Percentiles rank a stretch among this genome's conserved stretches.
These are phyloP conservation scores for Dactylonectria macrodidyma DNA, from an alignment of 2,329 filamentous ascomycete species.

Conservation along the genomic window DNA sequence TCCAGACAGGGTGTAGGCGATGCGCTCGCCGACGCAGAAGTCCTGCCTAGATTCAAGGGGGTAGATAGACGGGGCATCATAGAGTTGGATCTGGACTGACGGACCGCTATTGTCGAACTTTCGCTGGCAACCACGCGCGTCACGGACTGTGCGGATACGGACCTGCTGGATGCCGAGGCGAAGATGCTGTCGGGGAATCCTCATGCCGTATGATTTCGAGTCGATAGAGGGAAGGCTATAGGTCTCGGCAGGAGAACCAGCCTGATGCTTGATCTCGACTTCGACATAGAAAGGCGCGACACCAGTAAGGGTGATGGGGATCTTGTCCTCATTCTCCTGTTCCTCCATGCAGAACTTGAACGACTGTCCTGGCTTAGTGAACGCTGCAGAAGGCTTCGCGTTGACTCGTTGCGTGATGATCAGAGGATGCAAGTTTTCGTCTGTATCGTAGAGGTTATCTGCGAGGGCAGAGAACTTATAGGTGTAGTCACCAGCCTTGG, in stretches of 20 bases:
- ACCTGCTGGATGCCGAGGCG: slow-evolving; percentile 92
- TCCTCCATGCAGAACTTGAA: slow-evolving; percentile 97
- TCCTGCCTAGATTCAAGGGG: slow-evolving; percentile 87
- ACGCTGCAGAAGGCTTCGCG: slow-evolving; percentile 84
- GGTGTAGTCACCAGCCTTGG: slow-evolving; percentile 84
- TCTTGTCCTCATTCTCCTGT: slow-evolving; percentile 84
- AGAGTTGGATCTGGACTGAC: slow-evolving; percentile 91
- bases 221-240: slow-evolving; percentile 87
- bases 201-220: slow-evolving; percentile 81
- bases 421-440: slow-evolving; percentile 76
- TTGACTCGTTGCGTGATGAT: slow-evolving; percentile 87
- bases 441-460: slow-evolving; percentile 88
- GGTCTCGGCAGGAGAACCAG: slow-evolving; percentile 83
- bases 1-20: slow-evolving; percentile 92
- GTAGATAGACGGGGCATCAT: slow-evolving; percentile 92
- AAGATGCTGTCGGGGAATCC: slow-evolving; percentile 87
- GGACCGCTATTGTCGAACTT: slow-evolving; percentile 80
- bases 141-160: slow-evolving; percentile 90
- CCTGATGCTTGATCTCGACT: slow-evolving; percentile 93
- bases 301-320: slow-evolving; percentile 88
- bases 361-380: slow-evolving; percentile 88
- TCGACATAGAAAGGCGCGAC: slow-evolving; percentile 91
- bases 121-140: slow-evolving; percentile 88
- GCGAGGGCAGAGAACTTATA: slow-evolving; percentile 89
- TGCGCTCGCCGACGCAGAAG: slow-evolving; percentile 95